These are phyloP conservation scores for Phytophthora quininea DNA, from an alignment of 352 stramenopile genomes.

Conservation along the genomic window DNA sequence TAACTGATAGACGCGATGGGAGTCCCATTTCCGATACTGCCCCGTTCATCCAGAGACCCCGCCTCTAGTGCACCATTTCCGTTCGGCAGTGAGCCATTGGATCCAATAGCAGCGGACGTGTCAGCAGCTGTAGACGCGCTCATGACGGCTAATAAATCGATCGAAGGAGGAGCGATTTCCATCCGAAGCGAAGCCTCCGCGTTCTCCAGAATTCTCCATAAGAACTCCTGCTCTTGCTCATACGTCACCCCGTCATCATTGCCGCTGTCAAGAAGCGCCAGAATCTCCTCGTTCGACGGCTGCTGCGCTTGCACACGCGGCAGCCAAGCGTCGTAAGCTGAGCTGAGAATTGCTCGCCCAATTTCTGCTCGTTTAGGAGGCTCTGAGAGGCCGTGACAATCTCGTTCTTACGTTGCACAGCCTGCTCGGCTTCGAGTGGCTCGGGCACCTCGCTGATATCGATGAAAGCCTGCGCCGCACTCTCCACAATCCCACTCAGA, in stretches of 20 bases:
- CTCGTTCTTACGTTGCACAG: slow-evolving; percentile 78
- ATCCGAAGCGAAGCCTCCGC: slow-evolving; percentile 55
- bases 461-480: slow-evolving; percentile 77
- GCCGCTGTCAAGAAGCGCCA: slow-evolving; percentile 54
- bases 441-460: slow-evolving; percentile 85
- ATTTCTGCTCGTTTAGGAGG: slow-evolving; percentile 57
- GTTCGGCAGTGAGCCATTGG: slow-evolving; percentile 42
- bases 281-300: slow-evolving; percentile 46
- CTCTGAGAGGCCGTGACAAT: slow-evolving; percentile 62
- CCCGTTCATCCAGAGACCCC: slow-evolving; percentile 35
- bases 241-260: slow-evolving; percentile 54
- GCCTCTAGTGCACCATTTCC: slow-evolving; percentile 32
- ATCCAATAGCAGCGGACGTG: slow-evolving; percentile 21
- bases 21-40: slow-evolving; percentile 36
- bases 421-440: slow-evolving; percentile 78
- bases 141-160: slow-evolving; percentile 72
- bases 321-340: slow-evolving; percentile 53
- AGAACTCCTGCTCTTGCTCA: slow-evolving; percentile 63
- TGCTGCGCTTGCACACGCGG: slow-evolving; percentile 30
- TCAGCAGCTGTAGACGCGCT: slow-evolving; percentile 44
- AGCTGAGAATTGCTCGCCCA: slow-evolving; percentile 57
- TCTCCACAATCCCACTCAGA: slow-evolving; percentile 80
- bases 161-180: slow-evolving; percentile 57
- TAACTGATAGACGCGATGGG: slow-evolving; percentile 32
- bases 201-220: slow-evolving; percentile 48